Base-by-base conservation (phyloP, 2,329 filamentous ascomycete species). In the Boeremia lycopersici region DNA sequence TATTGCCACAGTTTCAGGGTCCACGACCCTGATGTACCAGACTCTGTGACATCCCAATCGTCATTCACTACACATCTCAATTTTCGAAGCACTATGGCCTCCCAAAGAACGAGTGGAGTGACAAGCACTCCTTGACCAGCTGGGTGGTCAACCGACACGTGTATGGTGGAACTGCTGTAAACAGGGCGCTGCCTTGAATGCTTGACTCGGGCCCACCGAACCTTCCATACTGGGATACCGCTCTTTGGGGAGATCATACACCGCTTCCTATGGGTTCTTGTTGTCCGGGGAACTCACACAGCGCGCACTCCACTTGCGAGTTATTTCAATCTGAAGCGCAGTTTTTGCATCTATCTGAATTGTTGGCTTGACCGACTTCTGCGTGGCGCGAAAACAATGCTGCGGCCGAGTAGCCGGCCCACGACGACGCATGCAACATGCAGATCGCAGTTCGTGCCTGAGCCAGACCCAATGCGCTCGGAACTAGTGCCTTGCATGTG, bases 231-330 rank as follows among this genome's bases (percentile, higher is more conserved):
- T 55, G 49, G 52, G 52, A 55, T 55, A 55, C 52, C 52, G 52
- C 52, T 50, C 52, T 55, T 55, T 47, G 30, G 12, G 41, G 33
- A 50, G 41, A 46, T 41, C 41, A 55, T 55, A 55, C 52, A 55
- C 52, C 52, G 52, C 52, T 43, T 25, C 30, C 31, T 42, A 45
- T 26, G 19, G 33, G 46, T 25, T 42, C 28, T 26, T 46, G 52
- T 55, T 55, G 52, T 49, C 52, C 42, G 41, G 52, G 46, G 41
- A 42, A 55, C 52, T 50, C 33, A 42, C 28, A 31, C 23, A 38
- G n/a, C 30, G 43, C 36, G 36, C 26, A 30, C 29, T 46, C 40
- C 17, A 12, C 41, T 41, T 38, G 34, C 46, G 31, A 46, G 29
- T 46, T 54, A 25, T 45, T 29, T 33, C 17, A 30, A 38, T 38